Percentiles rank a stretch among this genome's conserved stretches.
These are phyloP conservation scores for Chalaropsis ovoidea DNA, from an alignment of 2,329 filamentous ascomycete genomes.

Conservation along the genomic window DNA sequence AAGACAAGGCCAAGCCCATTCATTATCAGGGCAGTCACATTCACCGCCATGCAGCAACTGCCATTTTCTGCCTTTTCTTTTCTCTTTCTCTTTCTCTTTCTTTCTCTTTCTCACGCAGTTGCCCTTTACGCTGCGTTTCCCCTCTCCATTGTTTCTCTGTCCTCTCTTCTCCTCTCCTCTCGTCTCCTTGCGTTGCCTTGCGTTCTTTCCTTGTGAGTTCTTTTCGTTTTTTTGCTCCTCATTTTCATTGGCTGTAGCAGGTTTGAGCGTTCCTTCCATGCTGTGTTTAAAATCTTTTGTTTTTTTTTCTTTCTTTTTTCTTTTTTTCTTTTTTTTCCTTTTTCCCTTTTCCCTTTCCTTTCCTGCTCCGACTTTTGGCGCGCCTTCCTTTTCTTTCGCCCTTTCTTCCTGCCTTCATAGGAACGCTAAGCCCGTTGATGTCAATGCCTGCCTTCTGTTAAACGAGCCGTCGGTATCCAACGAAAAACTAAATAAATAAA, in stretches of 20 bases:
- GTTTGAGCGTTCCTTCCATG: conserved; percentile 3
- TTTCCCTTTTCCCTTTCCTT: background rate
- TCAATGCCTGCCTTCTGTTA: conserved; percentile 7
- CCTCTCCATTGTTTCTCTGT: background rate
- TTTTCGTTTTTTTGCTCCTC: background rate
- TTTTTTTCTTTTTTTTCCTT: background rate
- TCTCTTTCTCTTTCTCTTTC: too few species aligned
- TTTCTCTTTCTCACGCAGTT: background rate
- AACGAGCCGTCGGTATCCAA: background rate
- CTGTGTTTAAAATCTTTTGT: background rate
- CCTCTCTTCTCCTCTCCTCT: background rate
- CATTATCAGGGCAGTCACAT: background rate
- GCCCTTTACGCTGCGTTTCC: background rate
- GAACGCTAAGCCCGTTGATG: conserved; percentile 6
- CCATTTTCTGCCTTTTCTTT: too few species aligned
- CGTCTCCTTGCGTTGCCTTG: background rate
- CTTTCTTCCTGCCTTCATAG: background rate
- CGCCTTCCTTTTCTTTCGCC: background rate
- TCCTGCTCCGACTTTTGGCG: background rate
- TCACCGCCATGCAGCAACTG: background rate
- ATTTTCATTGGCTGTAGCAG: background rate
- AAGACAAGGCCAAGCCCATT: background rate
- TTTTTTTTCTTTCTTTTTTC: background rate
- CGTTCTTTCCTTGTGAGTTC: background rate
- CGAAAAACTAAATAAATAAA: background rate